Percentiles rank a stretch among this genome's conserved stretches.
Conservation (phyloP, 2,329 filamentous ascomycete species). For the Sporothrix sp. region DNA sequence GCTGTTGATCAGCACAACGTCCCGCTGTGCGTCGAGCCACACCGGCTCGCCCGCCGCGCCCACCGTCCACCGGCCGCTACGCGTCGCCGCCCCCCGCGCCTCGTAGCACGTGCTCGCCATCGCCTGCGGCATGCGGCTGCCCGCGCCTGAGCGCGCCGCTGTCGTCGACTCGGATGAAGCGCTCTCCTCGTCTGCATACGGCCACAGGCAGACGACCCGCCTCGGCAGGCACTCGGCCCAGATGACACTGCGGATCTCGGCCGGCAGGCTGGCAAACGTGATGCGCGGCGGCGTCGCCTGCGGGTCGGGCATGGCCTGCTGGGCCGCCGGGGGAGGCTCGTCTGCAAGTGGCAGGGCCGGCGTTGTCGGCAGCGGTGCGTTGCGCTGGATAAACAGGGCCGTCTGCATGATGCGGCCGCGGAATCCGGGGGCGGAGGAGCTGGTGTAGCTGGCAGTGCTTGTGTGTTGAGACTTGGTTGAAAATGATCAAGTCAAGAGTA, state of each 20-base stretch:
- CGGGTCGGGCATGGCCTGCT: no score
- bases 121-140: conserved; percentile 1
- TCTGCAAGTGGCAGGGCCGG: not conserved
- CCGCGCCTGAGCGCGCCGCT: not conserved
- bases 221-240: conserved; percentile 6
- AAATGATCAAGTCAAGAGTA: no score
- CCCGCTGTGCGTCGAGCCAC: conserved; percentile 10
- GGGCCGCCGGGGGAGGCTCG: not conserved
- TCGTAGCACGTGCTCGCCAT: conserved; percentile 6
- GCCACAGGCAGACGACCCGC: conserved; percentile 11
- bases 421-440: no score
- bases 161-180: no score
- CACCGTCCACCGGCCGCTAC: conserved; percentile 5
- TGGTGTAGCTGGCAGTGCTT: no score
- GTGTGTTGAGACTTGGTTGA: no score
- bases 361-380: not conserved
- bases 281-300: not conserved
- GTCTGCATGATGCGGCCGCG: conserved; percentile 4
- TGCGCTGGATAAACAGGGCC: not conserved
- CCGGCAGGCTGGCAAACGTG: conserved; percentile 5
- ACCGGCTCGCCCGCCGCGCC: conserved; percentile 5
- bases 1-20: conserved; percentile 12
- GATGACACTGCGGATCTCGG: conserved; percentile 9
- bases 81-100: not conserved
- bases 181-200: not conserved